phyloP scores from a whole-genome alignment of 2,329 filamentous ascomycete species.

The Dactylonectria estremocensis region DNA sequence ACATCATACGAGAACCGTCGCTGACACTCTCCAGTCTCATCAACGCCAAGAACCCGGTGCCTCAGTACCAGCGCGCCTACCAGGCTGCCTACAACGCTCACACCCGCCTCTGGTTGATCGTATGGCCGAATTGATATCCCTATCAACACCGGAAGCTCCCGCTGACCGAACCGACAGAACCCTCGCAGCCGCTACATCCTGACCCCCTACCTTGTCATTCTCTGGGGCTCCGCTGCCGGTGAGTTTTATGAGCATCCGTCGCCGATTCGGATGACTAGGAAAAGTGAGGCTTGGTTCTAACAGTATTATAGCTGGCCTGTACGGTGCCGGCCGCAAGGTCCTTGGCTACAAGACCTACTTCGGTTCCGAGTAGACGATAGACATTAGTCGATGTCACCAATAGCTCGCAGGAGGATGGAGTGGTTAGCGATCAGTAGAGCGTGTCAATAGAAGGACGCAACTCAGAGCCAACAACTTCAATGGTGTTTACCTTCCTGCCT shows the following conservation, averaged over 20 bases:
- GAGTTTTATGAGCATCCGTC: conserved; percentile 52
- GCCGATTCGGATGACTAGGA: background rate
- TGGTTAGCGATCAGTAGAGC: conserved; percentile 42
- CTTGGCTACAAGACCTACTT: conserved; percentile 87
- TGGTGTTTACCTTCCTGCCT: conserved; percentile 16
- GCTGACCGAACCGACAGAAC: conserved; percentile 62
- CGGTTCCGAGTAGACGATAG: conserved; percentile 63
- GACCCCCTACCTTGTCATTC: conserved; percentile 76
- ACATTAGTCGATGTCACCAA: conserved; percentile 26
- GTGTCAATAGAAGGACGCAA: conserved; percentile 47
- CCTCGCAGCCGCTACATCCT: conserved; percentile 76
- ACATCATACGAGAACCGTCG: conserved; percentile 48
- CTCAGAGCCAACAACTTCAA: conserved; percentile 35
- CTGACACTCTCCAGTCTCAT: conserved; percentile 65
- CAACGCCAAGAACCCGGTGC: conserved; percentile 84
- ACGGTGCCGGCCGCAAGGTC: conserved; percentile 81
- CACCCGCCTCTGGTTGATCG: conserved; percentile 83
- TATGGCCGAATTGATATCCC: conserved; percentile 61
- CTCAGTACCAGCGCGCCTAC: conserved; percentile 81
- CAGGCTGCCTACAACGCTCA: conserved; percentile 80
- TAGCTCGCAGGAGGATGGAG: conserved; percentile 31
- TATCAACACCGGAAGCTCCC: conserved; percentile 23
- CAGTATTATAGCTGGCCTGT: conserved; percentile 68
- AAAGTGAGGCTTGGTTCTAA: conserved; percentile 20
- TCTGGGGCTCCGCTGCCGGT: conserved; percentile 76